Conservation (phyloP, 306 rosid species). For the Casuarina equisetifolia region DNA sequence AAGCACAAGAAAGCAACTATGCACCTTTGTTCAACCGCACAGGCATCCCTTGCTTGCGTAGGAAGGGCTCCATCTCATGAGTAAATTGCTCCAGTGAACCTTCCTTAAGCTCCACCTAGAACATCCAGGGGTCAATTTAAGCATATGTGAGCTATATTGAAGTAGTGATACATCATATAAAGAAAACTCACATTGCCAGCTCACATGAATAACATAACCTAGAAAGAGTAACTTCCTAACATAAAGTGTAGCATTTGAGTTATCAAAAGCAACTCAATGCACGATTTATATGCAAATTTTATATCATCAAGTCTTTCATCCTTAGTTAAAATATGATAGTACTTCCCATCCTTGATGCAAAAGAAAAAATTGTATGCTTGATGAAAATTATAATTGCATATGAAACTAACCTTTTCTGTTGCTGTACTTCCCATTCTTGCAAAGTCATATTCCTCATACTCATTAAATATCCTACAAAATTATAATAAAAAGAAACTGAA, state of each 20-base stretch:
- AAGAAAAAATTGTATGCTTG: not conserved
- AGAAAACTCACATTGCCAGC: not conserved
- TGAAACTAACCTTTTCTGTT: slow-evolving; percentile 57
- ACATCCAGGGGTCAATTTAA: not conserved
- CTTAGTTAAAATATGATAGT: not conserved
- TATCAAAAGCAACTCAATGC: not conserved
- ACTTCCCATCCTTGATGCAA: no score
- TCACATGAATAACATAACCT: not conserved
- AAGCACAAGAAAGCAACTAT: slow-evolving; percentile 5
- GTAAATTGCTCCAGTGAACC: slow-evolving; percentile 90
- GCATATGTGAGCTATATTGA: not conserved
- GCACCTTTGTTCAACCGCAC: slow-evolving; percentile 91
- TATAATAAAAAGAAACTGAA: not conserved
- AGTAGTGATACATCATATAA: not conserved
- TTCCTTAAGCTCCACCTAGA: slow-evolving; percentile 88
- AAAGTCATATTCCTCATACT: slow-evolving; percentile 76
- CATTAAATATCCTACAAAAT: slow-evolving; percentile 68
- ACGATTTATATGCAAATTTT: not conserved
- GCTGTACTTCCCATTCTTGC: slow-evolving; percentile 85
- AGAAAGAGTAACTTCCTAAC: not conserved
- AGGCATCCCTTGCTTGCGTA: slow-evolving; percentile 95
- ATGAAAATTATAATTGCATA: not conserved
- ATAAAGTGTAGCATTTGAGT: not conserved
- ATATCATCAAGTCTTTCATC: not conserved
- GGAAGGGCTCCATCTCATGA: slow-evolving; percentile 97